Percentiles rank a stretch among this genome's conserved stretches.
These are phyloP conservation scores for Dactylellina parvicollis DNA, from an alignment of 2,329 filamentous ascomycete genomes.

Conservation along the genomic window DNA sequence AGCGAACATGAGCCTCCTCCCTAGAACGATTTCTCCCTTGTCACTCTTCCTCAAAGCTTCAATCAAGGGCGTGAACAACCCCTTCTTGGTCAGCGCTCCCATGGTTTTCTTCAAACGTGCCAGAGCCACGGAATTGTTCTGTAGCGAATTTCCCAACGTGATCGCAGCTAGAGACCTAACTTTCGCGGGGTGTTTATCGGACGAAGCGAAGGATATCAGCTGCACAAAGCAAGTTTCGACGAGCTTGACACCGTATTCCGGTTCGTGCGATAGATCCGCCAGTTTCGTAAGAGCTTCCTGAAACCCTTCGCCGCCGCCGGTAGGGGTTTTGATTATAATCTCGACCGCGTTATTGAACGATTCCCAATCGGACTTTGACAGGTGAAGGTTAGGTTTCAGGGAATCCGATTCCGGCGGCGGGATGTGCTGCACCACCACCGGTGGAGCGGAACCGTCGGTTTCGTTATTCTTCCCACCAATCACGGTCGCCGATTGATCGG, in stretches of 20 bases:
- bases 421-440: constrained; percentile 33
- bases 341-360: constrained; percentile 66
- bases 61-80: constrained; percentile 60
- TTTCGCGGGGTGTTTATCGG: constrained; percentile 55
- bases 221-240: constrained; percentile 68
- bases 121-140: constrained; percentile 73
- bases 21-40: constrained; percentile 54
- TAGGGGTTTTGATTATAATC: constrained; percentile 64
- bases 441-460: constrained; percentile 34
- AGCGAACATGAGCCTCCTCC: constrained; percentile 60
- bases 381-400: constrained; percentile 59
- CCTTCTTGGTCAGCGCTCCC: constrained; percentile 58
- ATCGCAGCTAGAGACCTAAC: constrained; percentile 66
- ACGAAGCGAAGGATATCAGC: constrained; percentile 67
- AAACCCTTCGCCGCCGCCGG: constrained; percentile 55
- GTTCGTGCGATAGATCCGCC: constrained; percentile 73
- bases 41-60: constrained; percentile 43
- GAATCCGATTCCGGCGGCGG: constrained; percentile 63
- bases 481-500: constrained; percentile 47
- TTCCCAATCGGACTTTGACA: constrained; percentile 61
- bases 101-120: constrained; percentile 57
- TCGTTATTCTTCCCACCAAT: constrained; percentile 42
- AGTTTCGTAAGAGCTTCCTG: constrained; percentile 65
- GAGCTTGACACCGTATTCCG: constrained; percentile 75
- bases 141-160: constrained; percentile 69